phyloP scores from a whole-genome alignment of 1,284 basidiomycete species.

The Apiotrichum gracile region DNA sequence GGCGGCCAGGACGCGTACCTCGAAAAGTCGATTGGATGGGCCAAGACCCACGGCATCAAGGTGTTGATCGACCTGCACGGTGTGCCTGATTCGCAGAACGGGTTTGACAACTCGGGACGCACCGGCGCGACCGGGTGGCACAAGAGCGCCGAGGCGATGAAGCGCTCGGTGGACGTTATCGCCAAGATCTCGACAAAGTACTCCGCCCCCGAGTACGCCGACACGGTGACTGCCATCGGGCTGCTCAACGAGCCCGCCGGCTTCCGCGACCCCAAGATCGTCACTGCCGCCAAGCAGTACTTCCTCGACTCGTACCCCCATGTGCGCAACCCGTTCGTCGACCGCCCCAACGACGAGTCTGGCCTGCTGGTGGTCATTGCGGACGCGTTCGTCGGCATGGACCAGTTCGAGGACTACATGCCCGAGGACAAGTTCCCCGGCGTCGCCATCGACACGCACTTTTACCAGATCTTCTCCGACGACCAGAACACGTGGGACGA shows the following conservation, averaged over 20 bases:
- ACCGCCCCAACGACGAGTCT: constrained; percentile 64
- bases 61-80: constrained; percentile 65
- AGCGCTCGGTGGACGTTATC: constrained; percentile 80
- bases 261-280: constrained; percentile 30
- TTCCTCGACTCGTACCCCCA: constrained; percentile 71
- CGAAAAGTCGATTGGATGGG: constrained; percentile 67
- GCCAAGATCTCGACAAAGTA: constrained; percentile 83
- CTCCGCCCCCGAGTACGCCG: constrained; percentile 72
- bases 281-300: constrained; percentile 42
- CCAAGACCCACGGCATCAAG: constrained; percentile 66
- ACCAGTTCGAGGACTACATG: constrained; percentile 62
- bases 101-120: constrained; percentile 77
- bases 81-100: constrained; percentile 74
- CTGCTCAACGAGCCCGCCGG: constrained; percentile 47
- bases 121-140: constrained; percentile 62
- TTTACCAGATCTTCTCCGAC: constrained; percentile 47
- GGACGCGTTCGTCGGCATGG: constrained; percentile 67
- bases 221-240: constrained; percentile 68
- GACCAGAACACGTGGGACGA: not conserved
- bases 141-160: constrained; percentile 56
- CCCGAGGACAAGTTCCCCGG: constrained; percentile 63
- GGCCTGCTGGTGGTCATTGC: constrained; percentile 74
- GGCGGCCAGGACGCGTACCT: constrained; percentile 46
- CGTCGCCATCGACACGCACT: constrained; percentile 60
- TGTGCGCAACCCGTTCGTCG: constrained; percentile 69